phyloP scores from a whole-genome alignment of 371 early-diverging fungal species.

The Rhizopus delemar region DNA sequence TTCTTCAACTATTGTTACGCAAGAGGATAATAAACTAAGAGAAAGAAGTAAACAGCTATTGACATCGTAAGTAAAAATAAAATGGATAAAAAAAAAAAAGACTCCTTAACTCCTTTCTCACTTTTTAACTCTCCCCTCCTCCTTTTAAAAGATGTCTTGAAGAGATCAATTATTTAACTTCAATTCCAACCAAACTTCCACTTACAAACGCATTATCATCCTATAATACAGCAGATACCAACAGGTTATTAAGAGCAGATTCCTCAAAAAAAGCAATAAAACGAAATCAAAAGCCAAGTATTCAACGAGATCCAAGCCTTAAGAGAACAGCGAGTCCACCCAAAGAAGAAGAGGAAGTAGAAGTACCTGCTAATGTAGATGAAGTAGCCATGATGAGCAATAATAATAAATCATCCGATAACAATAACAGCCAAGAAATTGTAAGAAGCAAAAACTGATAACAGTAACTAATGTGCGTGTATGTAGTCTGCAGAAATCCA shows the following conservation, averaged over 20 bases:
- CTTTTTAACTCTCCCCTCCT: background rate
- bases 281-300: background rate
- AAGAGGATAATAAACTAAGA: constrained; percentile 29
- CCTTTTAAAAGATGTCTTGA: constrained; percentile 54
- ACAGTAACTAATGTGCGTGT: background rate
- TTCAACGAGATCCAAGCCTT: constrained; percentile 2
- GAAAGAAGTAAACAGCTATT: constrained; percentile 74
- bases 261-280: background rate
- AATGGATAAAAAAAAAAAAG: too few relatives aligned
- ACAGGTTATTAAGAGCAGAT: background rate
- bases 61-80: constrained; percentile 62
- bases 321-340: constrained; percentile 5
- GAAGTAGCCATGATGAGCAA: constrained; percentile 52
- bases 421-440: background rate
- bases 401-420: constrained; percentile 5
- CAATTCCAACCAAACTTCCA: constrained; percentile 45
- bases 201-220: constrained; percentile 31
- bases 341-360: constrained; percentile 22
- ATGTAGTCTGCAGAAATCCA: constrained; percentile 58
- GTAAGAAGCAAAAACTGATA: background rate
- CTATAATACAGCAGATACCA: background rate
- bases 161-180: constrained; percentile 64
- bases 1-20: constrained; percentile 14
- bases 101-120: background rate
- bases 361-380: constrained; percentile 49